Evolutionary conservation across 2,329 filamentous ascomycete species (phyloP).

Genomic region (Leptographium radiaticola): DNA sequence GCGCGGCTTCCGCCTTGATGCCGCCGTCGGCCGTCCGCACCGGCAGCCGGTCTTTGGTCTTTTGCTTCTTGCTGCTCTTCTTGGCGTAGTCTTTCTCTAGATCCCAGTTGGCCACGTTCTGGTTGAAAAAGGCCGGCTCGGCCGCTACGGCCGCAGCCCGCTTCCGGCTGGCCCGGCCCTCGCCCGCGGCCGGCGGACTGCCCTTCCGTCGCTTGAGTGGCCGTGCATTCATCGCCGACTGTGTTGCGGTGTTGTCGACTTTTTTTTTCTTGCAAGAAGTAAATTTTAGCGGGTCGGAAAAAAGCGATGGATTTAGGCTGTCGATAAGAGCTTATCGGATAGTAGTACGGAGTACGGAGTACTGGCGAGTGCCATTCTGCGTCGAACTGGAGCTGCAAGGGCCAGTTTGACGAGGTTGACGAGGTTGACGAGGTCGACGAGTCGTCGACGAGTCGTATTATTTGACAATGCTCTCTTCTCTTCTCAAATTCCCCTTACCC

Average conservation of each 20-base stretch:
- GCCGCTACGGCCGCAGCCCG: conserved; percentile 29
- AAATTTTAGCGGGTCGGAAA: not conserved
- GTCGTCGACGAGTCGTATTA: no score
- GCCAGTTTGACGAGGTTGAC: no score
- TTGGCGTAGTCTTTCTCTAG: conserved; percentile 86
- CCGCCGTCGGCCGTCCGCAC: conserved; percentile 75
- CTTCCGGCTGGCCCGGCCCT: conserved; percentile 22
- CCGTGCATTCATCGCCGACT: conserved; percentile 30
- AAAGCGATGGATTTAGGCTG: not conserved
- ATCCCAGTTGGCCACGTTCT: conserved; percentile 71
- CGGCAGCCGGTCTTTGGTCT: conserved; percentile 63
- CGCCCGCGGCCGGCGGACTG: conserved; percentile 36
- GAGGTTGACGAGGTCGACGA: no score
- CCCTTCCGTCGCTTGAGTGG: conserved; percentile 46
- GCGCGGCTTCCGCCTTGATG: conserved; percentile 34
- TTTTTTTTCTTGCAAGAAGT: not conserved
- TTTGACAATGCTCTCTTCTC: no score
- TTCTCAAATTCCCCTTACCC: no score
- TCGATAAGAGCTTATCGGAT: not conserved
- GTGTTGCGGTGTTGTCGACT: not conserved
- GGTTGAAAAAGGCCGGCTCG: conserved; percentile 57
- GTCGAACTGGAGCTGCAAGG: no score
- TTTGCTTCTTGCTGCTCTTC: conserved; percentile 51
- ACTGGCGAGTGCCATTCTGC: no score
- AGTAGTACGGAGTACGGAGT: no score